These are phyloP conservation scores for Lachnellula arida DNA, from an alignment of 2,329 filamentous ascomycete genomes.

Conservation along the genomic window DNA sequence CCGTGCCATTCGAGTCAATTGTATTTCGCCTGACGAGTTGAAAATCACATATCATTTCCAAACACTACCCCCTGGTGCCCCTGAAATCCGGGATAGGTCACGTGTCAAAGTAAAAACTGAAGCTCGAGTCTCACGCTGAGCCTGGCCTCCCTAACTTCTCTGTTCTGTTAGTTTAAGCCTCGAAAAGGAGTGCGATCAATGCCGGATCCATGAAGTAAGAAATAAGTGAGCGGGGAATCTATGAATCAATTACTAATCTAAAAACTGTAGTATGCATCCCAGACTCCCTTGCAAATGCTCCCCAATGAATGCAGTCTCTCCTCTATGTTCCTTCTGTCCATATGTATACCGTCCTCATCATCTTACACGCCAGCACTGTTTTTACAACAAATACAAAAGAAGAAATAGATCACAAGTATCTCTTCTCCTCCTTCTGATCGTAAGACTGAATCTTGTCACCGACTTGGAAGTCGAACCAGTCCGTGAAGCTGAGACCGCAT, in stretches of 20 bases:
- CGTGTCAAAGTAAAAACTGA: no score
- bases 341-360: not conserved
- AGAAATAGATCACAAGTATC: constrained; percentile 26
- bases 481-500: constrained; percentile 82
- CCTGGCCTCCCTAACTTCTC: no score
- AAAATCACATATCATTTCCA: not conserved
- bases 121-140: not conserved
- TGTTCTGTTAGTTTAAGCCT: no score
- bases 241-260: not conserved
- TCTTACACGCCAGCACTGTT: not conserved
- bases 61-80: no score
- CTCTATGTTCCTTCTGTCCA: not conserved
- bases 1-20: no score
- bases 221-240: not conserved
- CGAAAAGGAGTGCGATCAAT: no score
- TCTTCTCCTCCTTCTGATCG: constrained; percentile 70
- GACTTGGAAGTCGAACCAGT: constrained; percentile 70
- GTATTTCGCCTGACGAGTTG: not conserved
- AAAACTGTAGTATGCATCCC: not conserved
- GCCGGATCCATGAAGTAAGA: no score
- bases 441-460: constrained; percentile 88
- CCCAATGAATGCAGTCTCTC: not conserved
- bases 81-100: not conserved
- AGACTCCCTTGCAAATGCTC: not conserved
- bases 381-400: not conserved